Percentiles rank a stretch among this genome's conserved stretches.
Evolutionary conservation across 2,329 filamentous ascomycete species (phyloP).

Genomic region (Stagonosporopsis vannaccii): DNA sequence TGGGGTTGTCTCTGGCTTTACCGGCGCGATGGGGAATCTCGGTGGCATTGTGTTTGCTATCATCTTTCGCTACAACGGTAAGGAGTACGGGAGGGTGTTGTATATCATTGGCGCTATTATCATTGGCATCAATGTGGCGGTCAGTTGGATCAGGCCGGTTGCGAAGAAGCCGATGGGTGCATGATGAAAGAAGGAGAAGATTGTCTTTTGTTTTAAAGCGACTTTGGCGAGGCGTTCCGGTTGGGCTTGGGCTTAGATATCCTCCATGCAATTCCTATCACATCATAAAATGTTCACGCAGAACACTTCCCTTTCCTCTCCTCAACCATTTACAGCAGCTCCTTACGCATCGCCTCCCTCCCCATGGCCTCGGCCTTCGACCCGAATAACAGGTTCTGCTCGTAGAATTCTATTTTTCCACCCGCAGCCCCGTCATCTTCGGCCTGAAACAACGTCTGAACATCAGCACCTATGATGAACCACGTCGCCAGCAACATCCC

Average conservation of each 20-base stretch:
- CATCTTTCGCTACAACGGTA: conserved; percentile 76
- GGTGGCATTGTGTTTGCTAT: conserved; percentile 85
- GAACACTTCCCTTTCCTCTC: background rate
- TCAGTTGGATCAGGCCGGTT: conserved; percentile 68
- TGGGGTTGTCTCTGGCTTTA: conserved; percentile 76
- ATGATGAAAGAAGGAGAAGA: background rate
- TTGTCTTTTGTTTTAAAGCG: background rate
- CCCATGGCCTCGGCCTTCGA: no score
- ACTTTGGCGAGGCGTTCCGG: conserved; percentile 14
- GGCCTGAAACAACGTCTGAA: background rate
- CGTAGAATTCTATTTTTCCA: background rate
- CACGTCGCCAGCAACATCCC: background rate
- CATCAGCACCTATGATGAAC: background rate
- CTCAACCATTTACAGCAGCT: background rate
- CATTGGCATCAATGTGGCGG: conserved; percentile 70
- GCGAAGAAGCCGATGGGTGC: conserved; percentile 54
- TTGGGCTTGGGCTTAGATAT: background rate
- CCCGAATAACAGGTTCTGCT: no score
- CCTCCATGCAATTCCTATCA: background rate
- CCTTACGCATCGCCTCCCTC: background rate
- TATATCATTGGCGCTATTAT: conserved; percentile 83
- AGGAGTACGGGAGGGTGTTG: conserved; percentile 71
- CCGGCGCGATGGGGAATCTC: conserved; percentile 81
- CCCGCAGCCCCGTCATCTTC: background rate
- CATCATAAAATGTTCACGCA: no score